These are phyloP conservation scores for Rhizophagus prolifer DNA, from an alignment of 192 early-diverging fungal species.

Conservation along the genomic window DNA sequence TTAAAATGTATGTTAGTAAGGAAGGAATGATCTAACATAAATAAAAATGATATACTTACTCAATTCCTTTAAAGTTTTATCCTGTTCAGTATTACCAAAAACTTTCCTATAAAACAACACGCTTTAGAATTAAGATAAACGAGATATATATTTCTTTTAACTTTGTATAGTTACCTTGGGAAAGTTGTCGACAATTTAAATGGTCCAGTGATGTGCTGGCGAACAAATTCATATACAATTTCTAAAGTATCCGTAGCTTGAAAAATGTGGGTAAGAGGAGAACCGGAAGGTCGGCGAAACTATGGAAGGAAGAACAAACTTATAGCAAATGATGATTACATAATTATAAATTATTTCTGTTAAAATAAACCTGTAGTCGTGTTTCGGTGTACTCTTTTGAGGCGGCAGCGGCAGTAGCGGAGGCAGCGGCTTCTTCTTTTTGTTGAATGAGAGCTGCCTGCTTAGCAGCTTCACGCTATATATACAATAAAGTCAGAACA, in stretches of 20 bases:
- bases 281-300: not conserved
- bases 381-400: slow-evolving; percentile 74
- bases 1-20: not conserved
- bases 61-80: slow-evolving; percentile 20
- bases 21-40: not conserved
- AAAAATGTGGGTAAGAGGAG: slow-evolving; percentile 65
- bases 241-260: slow-evolving; percentile 56
- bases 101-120: slow-evolving; percentile 9
- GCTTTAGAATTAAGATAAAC: not conserved
- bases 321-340: not conserved
- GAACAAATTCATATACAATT: slow-evolving; percentile 60
- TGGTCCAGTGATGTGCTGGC: slow-evolving; percentile 38
- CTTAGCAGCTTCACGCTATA: slow-evolving; percentile 27
- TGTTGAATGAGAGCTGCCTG: slow-evolving; percentile 31
- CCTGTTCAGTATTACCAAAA: not conserved
- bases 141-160: not conserved
- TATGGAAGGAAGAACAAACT: not conserved
- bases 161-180: slow-evolving; percentile 48
- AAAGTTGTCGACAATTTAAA: slow-evolving; percentile 74
- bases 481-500: slow-evolving; percentile 30
- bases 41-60: not conserved
- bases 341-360: not conserved
- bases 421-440: slow-evolving; percentile 29
- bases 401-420: slow-evolving; percentile 35
- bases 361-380: slow-evolving; percentile 66